Base-by-base conservation (phyloP, 495 filamentous ascomycete species). In the Penicillium daleae region DNA sequence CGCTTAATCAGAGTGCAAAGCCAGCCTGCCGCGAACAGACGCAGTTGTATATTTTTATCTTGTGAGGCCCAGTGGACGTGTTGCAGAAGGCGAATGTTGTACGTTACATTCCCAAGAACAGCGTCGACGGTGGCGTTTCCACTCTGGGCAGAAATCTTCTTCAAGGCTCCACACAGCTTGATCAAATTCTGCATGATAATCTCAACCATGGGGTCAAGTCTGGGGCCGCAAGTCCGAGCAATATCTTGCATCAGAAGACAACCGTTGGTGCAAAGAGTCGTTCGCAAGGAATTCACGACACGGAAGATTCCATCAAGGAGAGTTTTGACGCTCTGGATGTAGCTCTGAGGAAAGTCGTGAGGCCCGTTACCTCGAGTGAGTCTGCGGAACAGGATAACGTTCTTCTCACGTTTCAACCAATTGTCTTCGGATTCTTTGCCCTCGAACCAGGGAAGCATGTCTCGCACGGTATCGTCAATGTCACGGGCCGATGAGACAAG, bases 221-320 rank as follows among this genome's bases (percentile, higher is more conserved):
- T 89, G 0, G 92, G 82, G 2, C 92, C 92, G 46, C 89, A 87
- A 19, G 82, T 85, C 60, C 80, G 86, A 12, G 92, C 93, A 24
- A 97, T 75, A 44, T 98, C 95, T 69, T 97, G 93, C 42, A 98
- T 82, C 44, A 97, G 77, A 57, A 85, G 87, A 69, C 92, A 95
- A 9, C 90, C 93, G 67, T 90, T 90, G 29, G 90, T 93, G 3
- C 90, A 93, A 51, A 97, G 79, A 46, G 92, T 98, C 1, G 96
- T 98, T 62, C 96, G 83, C 37, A 98, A 80, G 1, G 95, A 97
- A 70, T 85, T 90, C 46, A 90, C 85, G 7, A 88, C 89, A 71
- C 97, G 97, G 67, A 98, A 82, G 46, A 98, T 93, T 53, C 92
- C 92, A 70, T 98, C 95, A 19, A 97, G 76, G 6, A 95, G 75